Evolutionary conservation across 495 filamentous ascomycete genomes (phyloP), one percentile per base, ranked within the genome.

Genomic region (Hyaloscypha variabilis): DNA sequence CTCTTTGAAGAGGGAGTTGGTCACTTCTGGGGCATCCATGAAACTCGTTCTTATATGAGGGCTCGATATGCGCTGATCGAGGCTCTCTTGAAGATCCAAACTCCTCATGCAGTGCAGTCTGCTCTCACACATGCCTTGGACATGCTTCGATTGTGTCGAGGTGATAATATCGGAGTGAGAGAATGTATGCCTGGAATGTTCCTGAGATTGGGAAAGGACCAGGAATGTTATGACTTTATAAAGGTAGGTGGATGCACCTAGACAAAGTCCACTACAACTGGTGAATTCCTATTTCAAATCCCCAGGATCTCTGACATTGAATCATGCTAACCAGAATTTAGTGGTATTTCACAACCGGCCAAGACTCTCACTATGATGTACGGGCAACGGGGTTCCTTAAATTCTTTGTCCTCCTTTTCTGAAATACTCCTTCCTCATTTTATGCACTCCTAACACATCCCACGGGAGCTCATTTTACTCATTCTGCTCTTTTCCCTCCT

Each of bases 211-310:
- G 73, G 76, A 23, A 74, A 71, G 61, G 82, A 86, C 62, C 82
- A 86, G 61, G 79, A 85, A 57, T 81, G 76, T 73, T 88, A 87
- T 65, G 81, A 85, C 60, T 85, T 85, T 61, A 62, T 80, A 26
- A 57, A 46, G 13, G 39, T 46, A 17, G 39, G 39, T 46, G 39
- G n/a, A n/a, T n/a, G n/a, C n/a, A n/a, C n/a, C n/a, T n/a, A n/a
- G n/a, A n/a, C n/a, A n/a, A n/a, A n/a, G n/a, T n/a, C n/a, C n/a
- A n/a, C n/a, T n/a, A n/a, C n/a, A n/a, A n/a, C n/a, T n/a, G n/a
- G n/a, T n/a, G n/a, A n/a, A n/a, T n/a, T n/a, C 31, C 31, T 36
- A 36, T 36, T 36, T 36, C 5, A 36, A 13, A 36, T 36, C 13
- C 5, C 31, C 31, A 5, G 13, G 6, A 6, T 36, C 31, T 36